phyloP scores from a whole-genome alignment of 331 rosid genomes.

The Erythrophleum ivorense region DNA sequence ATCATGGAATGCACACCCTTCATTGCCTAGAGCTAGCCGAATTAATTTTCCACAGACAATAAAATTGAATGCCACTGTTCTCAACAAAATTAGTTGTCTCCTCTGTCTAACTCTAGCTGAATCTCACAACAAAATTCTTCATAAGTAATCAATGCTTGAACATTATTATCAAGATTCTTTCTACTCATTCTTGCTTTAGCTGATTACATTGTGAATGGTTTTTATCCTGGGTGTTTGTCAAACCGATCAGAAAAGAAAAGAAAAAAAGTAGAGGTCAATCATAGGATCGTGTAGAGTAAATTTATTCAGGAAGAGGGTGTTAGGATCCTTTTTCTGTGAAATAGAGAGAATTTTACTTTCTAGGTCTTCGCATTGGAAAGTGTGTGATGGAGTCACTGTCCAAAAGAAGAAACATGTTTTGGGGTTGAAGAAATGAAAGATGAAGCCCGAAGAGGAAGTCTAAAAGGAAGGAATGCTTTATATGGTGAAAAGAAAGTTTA shows the following conservation, averaged over 20 bases:
- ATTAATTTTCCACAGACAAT: conserved; percentile 32
- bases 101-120: conserved; percentile 24
- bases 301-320: not conserved
- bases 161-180: conserved; percentile 39
- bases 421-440: conserved; percentile 21
- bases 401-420: conserved; percentile 23
- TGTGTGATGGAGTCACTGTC: conserved; percentile 9
- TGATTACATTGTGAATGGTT: conserved; percentile 36
- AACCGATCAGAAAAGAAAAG: not conserved
- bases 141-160: conserved; percentile 35
- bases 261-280: not conserved
- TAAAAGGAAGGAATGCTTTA: conserved; percentile 27
- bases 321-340: not conserved
- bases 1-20: conserved; percentile 38
- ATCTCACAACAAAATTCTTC: conserved; percentile 26
- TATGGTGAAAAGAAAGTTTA: conserved; percentile 13
- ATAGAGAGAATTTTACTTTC: not conserved
- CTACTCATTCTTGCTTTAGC: not conserved
- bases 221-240: conserved; percentile 31
- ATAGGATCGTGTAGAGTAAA: conserved; percentile 18
- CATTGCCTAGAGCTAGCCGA: conserved; percentile 17
- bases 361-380: not conserved
- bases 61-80: not conserved
- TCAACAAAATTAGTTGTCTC: conserved; percentile 28
- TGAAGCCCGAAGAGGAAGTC: conserved; percentile 31